Evolutionary conservation across 2,329 filamentous ascomycete genomes (phyloP).

Genomic region (Rugonectria rugulosa): DNA sequence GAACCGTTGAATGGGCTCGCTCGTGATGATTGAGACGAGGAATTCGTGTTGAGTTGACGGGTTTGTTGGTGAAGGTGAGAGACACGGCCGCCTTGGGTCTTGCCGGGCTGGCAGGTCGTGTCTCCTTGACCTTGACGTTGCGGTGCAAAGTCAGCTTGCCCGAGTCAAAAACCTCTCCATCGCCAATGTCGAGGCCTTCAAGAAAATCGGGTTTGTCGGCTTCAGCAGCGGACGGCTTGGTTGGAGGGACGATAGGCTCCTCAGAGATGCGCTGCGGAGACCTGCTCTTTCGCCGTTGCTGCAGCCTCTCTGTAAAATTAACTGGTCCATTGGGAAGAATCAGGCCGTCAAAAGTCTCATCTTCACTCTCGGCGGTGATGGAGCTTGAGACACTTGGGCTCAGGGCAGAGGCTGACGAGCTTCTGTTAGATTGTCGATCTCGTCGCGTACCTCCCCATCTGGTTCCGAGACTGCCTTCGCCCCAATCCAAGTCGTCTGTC

Average conservation of each 20-base stretch:
- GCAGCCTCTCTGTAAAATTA: constrained; percentile 81
- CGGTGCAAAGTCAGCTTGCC: constrained; percentile 86
- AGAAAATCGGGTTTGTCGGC: constrained; percentile 79
- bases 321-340: constrained; percentile 84
- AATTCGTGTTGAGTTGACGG: constrained; percentile 70
- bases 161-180: constrained; percentile 81
- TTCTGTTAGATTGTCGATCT: constrained; percentile 80
- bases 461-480: constrained; percentile 90
- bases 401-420: constrained; percentile 86
- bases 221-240: constrained; percentile 46
- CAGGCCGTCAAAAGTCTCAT: constrained; percentile 90
- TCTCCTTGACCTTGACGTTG: constrained; percentile 86
- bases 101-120: constrained; percentile 72
- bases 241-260: constrained; percentile 45
- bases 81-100: constrained; percentile 80
- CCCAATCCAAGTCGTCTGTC: constrained; percentile 88
- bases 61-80: constrained; percentile 88
- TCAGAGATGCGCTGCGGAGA: constrained; percentile 59
- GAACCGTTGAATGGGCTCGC: constrained; percentile 70
- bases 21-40: constrained; percentile 79
- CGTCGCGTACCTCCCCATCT: constrained; percentile 86
- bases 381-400: constrained; percentile 94
- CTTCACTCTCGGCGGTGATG: constrained; percentile 90
- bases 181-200: constrained; percentile 84
- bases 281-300: constrained; percentile 70